phyloP scores from a whole-genome alignment of 2,329 filamentous ascomycete genomes.

The Fusarium sp. region DNA sequence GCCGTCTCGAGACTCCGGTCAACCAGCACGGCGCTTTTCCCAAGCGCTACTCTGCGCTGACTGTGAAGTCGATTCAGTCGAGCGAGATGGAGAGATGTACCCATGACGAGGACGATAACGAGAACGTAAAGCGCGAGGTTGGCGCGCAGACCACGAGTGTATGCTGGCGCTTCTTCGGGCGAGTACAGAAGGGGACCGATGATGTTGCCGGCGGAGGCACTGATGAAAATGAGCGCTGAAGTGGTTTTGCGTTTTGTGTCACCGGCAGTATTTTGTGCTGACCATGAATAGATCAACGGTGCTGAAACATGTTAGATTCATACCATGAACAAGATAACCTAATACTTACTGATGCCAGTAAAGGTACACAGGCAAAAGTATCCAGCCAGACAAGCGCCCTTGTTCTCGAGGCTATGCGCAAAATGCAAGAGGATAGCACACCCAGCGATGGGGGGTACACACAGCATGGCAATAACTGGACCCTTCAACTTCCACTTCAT shows the following conservation, averaged over 20 bases:
- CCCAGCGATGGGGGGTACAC: slow-evolving; percentile 68
- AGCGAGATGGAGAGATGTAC: slow-evolving; percentile 60
- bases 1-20: slow-evolving; percentile 70
- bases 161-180: slow-evolving; percentile 57
- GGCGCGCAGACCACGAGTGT: slow-evolving; percentile 65
- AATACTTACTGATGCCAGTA: slow-evolving; percentile 54
- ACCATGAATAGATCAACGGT: slow-evolving; percentile 71
- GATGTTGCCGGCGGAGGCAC: slow-evolving; percentile 74
- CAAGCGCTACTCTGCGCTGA: slow-evolving; percentile 64
- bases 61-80: slow-evolving; percentile 68
- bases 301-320: slow-evolving; percentile 48
- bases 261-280: slow-evolving; percentile 72
- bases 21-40: slow-evolving; percentile 68
- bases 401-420: slow-evolving; percentile 59
- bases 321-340: slow-evolving; percentile 24
- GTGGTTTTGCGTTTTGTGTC: slow-evolving; percentile 78
- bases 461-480: slow-evolving; percentile 65
- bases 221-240: slow-evolving; percentile 73
- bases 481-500: slow-evolving; percentile 68
- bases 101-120: slow-evolving; percentile 64
- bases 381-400: slow-evolving; percentile 64
- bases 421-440: slow-evolving; percentile 65
- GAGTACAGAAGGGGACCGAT: slow-evolving; percentile 74
- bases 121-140: slow-evolving; percentile 72
- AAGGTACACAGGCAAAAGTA: slow-evolving; percentile 71